Evolutionary conservation across 306 rosid species (phyloP), one percentile per base, ranked within the genome.

Genomic region (Lotus japonicus): DNA sequence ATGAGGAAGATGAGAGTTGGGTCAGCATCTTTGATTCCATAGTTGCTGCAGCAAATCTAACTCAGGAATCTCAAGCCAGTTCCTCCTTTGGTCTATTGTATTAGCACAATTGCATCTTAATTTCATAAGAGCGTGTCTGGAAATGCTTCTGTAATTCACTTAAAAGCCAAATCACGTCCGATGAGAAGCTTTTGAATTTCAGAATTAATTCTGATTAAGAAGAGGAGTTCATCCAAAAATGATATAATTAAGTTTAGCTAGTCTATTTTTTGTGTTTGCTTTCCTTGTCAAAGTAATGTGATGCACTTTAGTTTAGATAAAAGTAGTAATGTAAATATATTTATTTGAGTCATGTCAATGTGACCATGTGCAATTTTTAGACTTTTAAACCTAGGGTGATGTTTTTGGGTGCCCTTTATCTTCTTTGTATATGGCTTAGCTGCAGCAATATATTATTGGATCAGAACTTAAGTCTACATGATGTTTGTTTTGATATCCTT

Each of bases 1-100:
- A 86, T 2, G 87, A 85, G 5, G 91, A 87, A 51, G 78, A 77
- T 17, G 91, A 87, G n/a, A 83, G 78, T 70, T 95, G 99, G 97
- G 56, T 74, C 76, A 81, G 71, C 62, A 48, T 95, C 28, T 85
- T 88, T n/a, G 92, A 87, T 75, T 78, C 90, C 65, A 78, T 85
- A 31, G 78, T 74, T 54, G 88, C 88, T 42, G 71, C 88, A 46
- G 71, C 91, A 10, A 90, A 81, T 72, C 72, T 64, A 50, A 79
- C 69, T 76, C 85, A 88, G 43, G 79, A 73, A 52, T 77, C 75
- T 23, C 66, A 71, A 71, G 59, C 17, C 5, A 62, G 16, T 43
- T 75, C 73, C 48, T 26, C 75, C 17, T 66, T 36, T 66, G 76
- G 72, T 41, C 11, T 71, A 69, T 28, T 74, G 12, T 56, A 58